A percentile compares a stretch with the other conserved stretches of the same genome.
Conservation (phyloP, 2,329 filamentous ascomycete species). For the Periconia macrospinosa region DNA sequence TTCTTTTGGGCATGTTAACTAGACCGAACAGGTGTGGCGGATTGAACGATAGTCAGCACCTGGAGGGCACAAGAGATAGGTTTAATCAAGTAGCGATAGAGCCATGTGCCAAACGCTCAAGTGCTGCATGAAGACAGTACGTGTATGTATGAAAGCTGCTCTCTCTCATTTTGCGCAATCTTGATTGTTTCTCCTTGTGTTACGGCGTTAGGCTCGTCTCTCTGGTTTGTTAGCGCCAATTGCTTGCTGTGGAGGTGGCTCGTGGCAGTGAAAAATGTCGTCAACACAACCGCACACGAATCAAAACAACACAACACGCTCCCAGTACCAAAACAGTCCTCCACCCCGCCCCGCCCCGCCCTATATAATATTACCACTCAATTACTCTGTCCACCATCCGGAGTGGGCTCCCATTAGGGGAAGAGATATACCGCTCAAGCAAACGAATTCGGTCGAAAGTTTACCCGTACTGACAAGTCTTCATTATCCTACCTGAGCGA, state of each 20-base stretch:
- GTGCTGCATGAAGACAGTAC: neutral
- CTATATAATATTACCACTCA: neutral
- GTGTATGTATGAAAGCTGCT: neutral
- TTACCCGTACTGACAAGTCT: neutral
- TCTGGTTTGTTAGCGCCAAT: too few species aligned
- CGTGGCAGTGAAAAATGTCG: too few species aligned
- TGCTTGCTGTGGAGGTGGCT: too few species aligned
- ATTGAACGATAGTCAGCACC: neutral
- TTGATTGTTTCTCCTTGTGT: too few species aligned
- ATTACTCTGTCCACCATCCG: neutral
- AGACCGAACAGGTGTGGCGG: neutral
- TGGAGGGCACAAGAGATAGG: neutral
- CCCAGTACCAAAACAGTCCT: too few species aligned
- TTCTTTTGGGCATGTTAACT: neutral
- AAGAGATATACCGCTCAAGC: neutral
- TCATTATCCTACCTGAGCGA: neutral
- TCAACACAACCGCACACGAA: too few species aligned
- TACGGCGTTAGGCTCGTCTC: too few species aligned
- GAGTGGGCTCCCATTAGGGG: neutral
- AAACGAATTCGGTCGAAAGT: neutral
- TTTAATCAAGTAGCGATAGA: neutral
- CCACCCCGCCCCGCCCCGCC: too few species aligned
- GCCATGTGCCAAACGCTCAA: neutral
- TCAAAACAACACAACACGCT: too few species aligned
- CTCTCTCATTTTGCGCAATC: too few species aligned